Evolutionary conservation across 768 basidiomycete species (phyloP), one percentile per base, ranked within the genome.

Genomic region (Amanita thiersii): DNA sequence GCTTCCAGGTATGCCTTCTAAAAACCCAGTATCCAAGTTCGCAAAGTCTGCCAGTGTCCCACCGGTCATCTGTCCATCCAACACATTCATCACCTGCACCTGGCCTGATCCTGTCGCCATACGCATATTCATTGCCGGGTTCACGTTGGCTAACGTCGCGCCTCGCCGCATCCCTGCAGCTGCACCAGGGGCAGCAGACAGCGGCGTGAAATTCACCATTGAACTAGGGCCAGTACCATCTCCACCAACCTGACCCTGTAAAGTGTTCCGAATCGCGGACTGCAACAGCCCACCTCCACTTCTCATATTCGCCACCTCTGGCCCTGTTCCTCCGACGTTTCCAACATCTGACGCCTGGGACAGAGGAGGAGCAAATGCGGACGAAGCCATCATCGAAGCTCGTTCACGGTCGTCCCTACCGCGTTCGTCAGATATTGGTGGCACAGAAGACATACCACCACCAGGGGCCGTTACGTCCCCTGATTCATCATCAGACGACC

Each of bases 1-100:
- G 14, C 75, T 72, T 3, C 79, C 81, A 31, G 87, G 87, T 39
- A 90, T 77, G 1, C 85, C 85, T 46, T 87, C 84, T 57, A 90
- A 62, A 42, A 84, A 73, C 12, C 75, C 80, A 45, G 62, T 73
- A 55, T 86, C 83, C 14, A 75, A 73, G 65, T 78, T 67, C 23
- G 79, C 76, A 52, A 76, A 72, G 43, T 82, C 79, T 40, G 79
- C 75, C 48, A 86, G 57, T 15, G 70, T 68, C 44, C 66, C 69
- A 11, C 64, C 67, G 30, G 72, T 67, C 49, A 74, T 74, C 17
- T 74, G 69, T 2, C 67, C 73, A 51, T 86, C 85, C 17, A 87
- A 63, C 17, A 79, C 65, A 53, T 88, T 87, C 73, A 87, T 75
- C 32, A 88, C 77, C 57, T 86, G 84, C 36, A 85, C 81, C 52